Evolutionary conservation across 1,284 basidiomycete species (phyloP).

Genomic region (Butyriboletus appendiculatus): DNA sequence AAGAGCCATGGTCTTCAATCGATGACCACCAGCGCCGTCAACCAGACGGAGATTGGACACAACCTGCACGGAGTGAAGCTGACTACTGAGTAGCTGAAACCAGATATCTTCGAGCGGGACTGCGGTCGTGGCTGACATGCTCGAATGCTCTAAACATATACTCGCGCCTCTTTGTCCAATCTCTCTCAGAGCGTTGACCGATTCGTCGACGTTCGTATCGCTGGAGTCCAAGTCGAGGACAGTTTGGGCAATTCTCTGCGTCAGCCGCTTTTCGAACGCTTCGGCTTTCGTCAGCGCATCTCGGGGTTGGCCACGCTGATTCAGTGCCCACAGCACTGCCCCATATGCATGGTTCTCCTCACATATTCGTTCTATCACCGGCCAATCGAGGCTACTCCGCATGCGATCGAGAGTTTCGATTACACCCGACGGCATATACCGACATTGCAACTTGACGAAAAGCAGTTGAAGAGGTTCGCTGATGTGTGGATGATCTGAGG

Average conservation of each 20-base stretch:
- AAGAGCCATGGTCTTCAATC: slow-evolving; percentile 36
- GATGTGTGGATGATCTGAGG: slow-evolving; percentile 39
- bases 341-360: slow-evolving; percentile 70
- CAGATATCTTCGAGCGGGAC: slow-evolving; percentile 84
- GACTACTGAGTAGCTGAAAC: slow-evolving; percentile 82
- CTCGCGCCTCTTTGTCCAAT: slow-evolving; percentile 63
- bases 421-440: slow-evolving; percentile 65
- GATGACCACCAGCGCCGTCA: slow-evolving; percentile 15
- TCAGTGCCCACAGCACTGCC: slow-evolving; percentile 82
- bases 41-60: slow-evolving; percentile 45
- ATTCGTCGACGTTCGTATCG: slow-evolving; percentile 32
- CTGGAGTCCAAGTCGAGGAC: slow-evolving; percentile 25
- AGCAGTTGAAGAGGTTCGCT: slow-evolving; percentile 51
- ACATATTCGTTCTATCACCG: slow-evolving; percentile 60
- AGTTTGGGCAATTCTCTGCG: slow-evolving; percentile 49
- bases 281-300: slow-evolving; percentile 72
- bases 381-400: slow-evolving; percentile 51
- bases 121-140: slow-evolving; percentile 39
- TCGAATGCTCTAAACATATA: slow-evolving; percentile 71
- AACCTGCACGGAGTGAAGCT: slow-evolving; percentile 78
- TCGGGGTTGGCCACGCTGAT: slow-evolving; percentile 62
- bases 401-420: slow-evolving; percentile 68
- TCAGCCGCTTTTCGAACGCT: slow-evolving; percentile 57
- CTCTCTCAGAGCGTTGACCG: slow-evolving; percentile 47
- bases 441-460: slow-evolving; percentile 78